Percentiles rank a stretch among this genome's conserved stretches.
These are phyloP conservation scores for Trichoderma koningiopsis DNA, from an alignment of 2,329 filamentous ascomycete genomes.

Conservation along the genomic window DNA sequence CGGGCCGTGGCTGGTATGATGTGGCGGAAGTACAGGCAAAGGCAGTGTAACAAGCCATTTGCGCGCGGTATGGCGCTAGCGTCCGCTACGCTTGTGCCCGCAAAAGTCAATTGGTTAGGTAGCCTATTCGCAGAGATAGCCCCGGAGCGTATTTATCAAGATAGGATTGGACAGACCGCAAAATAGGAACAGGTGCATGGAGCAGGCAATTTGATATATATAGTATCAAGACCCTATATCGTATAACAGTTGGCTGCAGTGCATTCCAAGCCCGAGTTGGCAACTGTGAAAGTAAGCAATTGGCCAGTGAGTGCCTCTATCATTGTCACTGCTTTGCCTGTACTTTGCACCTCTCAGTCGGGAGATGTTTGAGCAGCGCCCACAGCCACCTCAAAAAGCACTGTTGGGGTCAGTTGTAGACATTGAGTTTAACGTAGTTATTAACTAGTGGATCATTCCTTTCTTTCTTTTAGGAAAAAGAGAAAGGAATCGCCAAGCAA, in stretches of 20 bases:
- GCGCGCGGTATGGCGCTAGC: constrained; percentile 1
- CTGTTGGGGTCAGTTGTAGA: background rate
- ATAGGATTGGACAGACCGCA: background rate
- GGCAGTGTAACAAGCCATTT: constrained; percentile 1
- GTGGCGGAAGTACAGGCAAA: background rate
- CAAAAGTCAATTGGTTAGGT: constrained; percentile 9
- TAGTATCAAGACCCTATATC: background rate
- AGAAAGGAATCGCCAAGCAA: background rate
- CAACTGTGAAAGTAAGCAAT: background rate
- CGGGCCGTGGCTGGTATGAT: constrained; percentile 10
- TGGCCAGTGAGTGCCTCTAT: background rate
- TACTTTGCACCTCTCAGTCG: background rate
- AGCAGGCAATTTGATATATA: background rate
- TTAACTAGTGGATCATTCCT: background rate
- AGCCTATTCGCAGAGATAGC: background rate
- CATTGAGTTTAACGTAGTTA: background rate
- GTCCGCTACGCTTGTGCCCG: background rate
- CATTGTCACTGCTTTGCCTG: no score
- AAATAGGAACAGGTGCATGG: background rate
- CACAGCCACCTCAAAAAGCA: no score
- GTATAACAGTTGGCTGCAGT: background rate
- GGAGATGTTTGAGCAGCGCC: background rate
- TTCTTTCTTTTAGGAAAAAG: background rate
- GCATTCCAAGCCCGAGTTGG: background rate
- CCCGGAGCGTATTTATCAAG: background rate